Conservation (phyloP, 768 basidiomycete species). For the Panus rudis region DNA sequence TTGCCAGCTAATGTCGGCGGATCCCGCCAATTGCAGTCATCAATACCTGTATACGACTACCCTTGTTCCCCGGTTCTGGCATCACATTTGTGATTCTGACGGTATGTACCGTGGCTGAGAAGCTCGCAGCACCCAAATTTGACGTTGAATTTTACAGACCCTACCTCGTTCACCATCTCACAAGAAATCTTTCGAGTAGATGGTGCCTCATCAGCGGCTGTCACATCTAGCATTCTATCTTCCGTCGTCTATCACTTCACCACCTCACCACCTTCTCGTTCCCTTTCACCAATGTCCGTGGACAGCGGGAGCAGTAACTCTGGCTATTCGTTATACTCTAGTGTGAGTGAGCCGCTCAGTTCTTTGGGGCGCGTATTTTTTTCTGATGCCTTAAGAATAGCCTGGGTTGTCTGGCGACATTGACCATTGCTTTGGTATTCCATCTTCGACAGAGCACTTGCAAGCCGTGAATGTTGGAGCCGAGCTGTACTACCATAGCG, state of each 20-base stretch:
- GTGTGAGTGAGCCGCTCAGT: too few species aligned
- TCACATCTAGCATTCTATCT: slow-evolving; percentile 13
- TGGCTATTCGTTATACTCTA: too few species aligned
- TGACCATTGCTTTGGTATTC: too few species aligned
- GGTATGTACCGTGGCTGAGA: slow-evolving; percentile 32
- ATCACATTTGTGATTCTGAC: slow-evolving; percentile 43
- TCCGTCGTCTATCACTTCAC: slow-evolving; percentile 22
- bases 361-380: too few species aligned
- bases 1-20: slow-evolving; percentile 9
- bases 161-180: slow-evolving; percentile 56
- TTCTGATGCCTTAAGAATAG: too few species aligned
- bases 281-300: too few species aligned
- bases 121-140: slow-evolving; percentile 1
- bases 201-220: slow-evolving; percentile 7
- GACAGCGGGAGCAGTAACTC: too few species aligned
- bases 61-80: slow-evolving; percentile 63
- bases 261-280: neutral
- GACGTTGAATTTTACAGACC: slow-evolving; percentile 40
- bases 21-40: too few species aligned
- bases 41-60: slow-evolving; percentile 53
- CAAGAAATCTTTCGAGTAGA: slow-evolving; percentile 45
- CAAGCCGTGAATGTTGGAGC: too few species aligned
- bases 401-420: too few species aligned
- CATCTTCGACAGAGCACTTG: too few species aligned
- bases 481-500: too few species aligned